Percentiles rank a stretch among this genome's conserved stretches.
These are phyloP conservation scores for Trichoderma asperelloides DNA, from an alignment of 495 filamentous ascomycete species.

Conservation along the genomic window DNA sequence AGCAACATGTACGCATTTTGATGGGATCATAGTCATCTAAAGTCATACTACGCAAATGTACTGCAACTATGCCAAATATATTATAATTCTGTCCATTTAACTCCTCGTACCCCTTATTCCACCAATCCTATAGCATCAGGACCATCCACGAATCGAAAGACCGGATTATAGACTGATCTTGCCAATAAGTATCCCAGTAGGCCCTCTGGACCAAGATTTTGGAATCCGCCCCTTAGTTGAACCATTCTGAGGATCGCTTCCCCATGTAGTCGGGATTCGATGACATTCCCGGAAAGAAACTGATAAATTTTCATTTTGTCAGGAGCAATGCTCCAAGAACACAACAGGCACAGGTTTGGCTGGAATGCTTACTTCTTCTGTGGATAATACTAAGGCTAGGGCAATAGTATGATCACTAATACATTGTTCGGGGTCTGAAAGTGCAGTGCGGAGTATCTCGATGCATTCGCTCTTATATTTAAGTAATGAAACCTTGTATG, in stretches of 20 bases:
- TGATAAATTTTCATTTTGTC: neutral
- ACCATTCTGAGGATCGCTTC: neutral
- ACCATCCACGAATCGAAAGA: neutral
- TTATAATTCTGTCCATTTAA: no score
- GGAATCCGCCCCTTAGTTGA: neutral
- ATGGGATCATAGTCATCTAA: no score
- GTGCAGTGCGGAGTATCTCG: neutral
- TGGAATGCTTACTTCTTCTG: neutral
- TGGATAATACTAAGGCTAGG: neutral
- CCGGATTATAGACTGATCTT: neutral
- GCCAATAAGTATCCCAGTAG: neutral
- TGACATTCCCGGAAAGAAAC: neutral
- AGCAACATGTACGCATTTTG: no score
- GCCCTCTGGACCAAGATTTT: neutral
- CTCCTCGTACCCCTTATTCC: neutral
- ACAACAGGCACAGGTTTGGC: no score
- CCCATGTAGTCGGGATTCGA: neutral
- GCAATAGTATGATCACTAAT: neutral
- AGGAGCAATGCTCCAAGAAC: neutral
- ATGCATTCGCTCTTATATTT: conserved; percentile 1
- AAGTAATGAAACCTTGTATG: neutral
- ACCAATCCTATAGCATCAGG: neutral
- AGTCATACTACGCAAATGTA: no score
- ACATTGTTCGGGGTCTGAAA: neutral
- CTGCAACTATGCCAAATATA: no score